phyloP scores from a whole-genome alignment of 352 stramenopile species.

The Halophytophthora polymorphica region DNA sequence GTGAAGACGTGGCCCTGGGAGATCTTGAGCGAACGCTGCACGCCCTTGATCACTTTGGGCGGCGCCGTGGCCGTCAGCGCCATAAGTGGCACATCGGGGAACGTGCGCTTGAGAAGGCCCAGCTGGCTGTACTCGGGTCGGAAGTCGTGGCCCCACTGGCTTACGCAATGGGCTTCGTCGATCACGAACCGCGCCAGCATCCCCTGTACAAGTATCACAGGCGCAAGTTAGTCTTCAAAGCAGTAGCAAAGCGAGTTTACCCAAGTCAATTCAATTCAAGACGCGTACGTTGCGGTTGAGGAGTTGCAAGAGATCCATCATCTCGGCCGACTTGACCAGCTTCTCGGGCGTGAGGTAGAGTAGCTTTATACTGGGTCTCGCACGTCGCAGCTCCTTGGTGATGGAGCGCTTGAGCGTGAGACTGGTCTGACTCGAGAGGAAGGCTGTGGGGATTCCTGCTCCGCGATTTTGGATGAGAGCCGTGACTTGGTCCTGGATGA shows the following conservation, averaged over 20 bases:
- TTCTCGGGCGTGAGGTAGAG: conserved; percentile 97
- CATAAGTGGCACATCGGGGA: conserved; percentile 91
- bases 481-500: conserved; percentile 94
- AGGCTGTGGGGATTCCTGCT: conserved; percentile 64
- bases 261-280: neutral
- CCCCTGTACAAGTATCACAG: conserved; percentile 22
- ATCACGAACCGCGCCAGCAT: conserved; percentile 94
- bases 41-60: conserved; percentile 77
- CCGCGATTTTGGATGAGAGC: conserved; percentile 62
- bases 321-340: conserved; percentile 73
- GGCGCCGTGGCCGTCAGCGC: conserved; percentile 91
- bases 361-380: conserved; percentile 71
- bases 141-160: conserved; percentile 89
- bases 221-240: neutral
- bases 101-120: conserved; percentile 86
- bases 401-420: conserved; percentile 66
- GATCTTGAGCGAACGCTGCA: conserved; percentile 78
- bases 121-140: conserved; percentile 92
- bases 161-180: conserved; percentile 91
- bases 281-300: conserved; percentile 39
- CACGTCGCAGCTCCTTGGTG: conserved; percentile 79
- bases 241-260: neutral
- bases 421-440: conserved; percentile 72
- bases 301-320: conserved; percentile 62
- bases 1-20: conserved; percentile 83